phyloP scores from a whole-genome alignment of 805 yeast genomes.

The Wickerhamiella parazyma region DNA sequence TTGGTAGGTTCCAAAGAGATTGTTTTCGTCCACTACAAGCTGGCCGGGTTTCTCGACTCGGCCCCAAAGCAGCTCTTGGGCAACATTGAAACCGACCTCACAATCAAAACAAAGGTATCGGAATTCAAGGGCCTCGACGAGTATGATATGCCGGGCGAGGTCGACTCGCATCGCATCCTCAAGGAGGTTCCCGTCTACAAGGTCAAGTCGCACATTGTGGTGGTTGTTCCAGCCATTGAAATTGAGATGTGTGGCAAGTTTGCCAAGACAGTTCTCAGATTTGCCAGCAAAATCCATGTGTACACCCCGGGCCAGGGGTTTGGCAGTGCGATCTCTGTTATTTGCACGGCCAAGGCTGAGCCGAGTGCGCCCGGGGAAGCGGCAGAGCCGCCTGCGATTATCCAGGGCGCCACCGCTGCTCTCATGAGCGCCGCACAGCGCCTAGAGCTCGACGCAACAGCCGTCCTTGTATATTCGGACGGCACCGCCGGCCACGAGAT shows the following conservation, averaged over 20 bases:
- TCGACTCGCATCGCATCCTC: not conserved
- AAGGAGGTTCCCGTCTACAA: not conserved
- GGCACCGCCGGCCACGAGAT: constrained; percentile 25
- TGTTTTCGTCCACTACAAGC: constrained; percentile 1
- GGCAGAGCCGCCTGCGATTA: constrained; percentile 22
- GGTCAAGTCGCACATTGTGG: not conserved
- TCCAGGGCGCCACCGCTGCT: constrained; percentile 25
- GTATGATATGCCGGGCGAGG: constrained; percentile 4
- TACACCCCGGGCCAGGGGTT: constrained; percentile 5
- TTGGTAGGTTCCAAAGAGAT: constrained; percentile 2
- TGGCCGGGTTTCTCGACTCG: not conserved
- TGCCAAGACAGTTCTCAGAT: not conserved
- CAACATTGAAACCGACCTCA: not conserved
- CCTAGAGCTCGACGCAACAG: constrained; percentile 16
- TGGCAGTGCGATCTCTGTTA: not conserved
- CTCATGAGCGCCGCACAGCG: constrained; percentile 20
- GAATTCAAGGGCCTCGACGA: constrained; percentile 4
- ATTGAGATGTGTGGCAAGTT: constrained; percentile 3
- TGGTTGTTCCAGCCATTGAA: constrained; percentile 1
- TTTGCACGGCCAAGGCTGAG: not conserved
- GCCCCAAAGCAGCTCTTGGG: not conserved
- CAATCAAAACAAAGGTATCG: not conserved
- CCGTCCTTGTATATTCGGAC: constrained; percentile 22
- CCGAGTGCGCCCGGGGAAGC: constrained; percentile 10
- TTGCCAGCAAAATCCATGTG: not conserved